Conservation (phyloP, 169 alveolate species). For the Plasmodium yoelii region DNA sequence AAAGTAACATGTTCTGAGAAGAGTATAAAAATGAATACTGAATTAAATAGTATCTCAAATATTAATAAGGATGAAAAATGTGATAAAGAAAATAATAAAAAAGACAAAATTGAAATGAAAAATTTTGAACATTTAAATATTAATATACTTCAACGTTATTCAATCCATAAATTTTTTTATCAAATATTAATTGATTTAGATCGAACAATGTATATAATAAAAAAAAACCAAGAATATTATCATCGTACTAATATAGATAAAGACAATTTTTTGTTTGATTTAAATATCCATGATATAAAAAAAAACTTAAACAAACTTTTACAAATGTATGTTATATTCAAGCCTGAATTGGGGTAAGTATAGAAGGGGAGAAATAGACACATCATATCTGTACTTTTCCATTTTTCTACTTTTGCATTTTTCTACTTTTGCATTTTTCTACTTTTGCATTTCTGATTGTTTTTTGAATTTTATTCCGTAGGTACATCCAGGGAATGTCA, state of each 20-base stretch:
- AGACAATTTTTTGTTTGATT: slow-evolving; percentile 18
- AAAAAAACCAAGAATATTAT: slow-evolving; percentile 61
- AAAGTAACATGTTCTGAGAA: neutral
- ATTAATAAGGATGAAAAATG: neutral
- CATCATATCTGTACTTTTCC: neutral
- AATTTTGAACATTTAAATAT: neutral
- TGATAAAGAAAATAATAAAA: neutral
- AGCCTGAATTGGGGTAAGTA: slow-evolving; percentile 70
- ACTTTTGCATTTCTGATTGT: neutral
- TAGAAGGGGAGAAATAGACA: neutral
- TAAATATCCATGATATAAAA: slow-evolving; percentile 49
- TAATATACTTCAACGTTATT: slow-evolving; percentile 27
- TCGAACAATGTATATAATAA: slow-evolving; percentile 67
- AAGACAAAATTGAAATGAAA: neutral
- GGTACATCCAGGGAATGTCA: slow-evolving; percentile 75
- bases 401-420: neutral
- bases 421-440: neutral
- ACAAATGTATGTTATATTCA: slow-evolving; percentile 71
- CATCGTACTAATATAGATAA: slow-evolving; percentile 5
- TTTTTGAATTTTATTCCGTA: neutral
- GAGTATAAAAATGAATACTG: neutral
- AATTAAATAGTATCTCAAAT: neutral
- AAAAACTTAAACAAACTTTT: slow-evolving; percentile 44
- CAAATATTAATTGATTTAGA: slow-evolving; percentile 72
- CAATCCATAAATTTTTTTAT: slow-evolving; percentile 63